phyloP scores from a whole-genome alignment of 2,329 filamentous ascomycete species.

The Eutypa lata region DNA sequence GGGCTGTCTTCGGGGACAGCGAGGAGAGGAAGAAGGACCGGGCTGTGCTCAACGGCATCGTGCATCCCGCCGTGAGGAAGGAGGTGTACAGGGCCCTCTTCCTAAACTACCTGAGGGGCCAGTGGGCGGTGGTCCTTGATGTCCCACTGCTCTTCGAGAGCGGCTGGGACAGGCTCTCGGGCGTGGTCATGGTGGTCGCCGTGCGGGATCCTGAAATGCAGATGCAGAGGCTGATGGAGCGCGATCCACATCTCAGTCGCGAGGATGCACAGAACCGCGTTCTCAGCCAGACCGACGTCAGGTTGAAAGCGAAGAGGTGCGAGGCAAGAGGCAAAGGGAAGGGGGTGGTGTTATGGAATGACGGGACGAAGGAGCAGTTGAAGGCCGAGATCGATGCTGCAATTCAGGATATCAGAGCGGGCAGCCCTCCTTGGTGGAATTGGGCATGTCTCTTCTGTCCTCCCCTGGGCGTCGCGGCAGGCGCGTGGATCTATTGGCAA shows the following conservation, averaged over 20 bases:
- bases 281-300: conserved; percentile 79
- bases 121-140: conserved; percentile 90
- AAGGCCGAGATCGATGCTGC: conserved; percentile 63
- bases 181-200: conserved; percentile 81
- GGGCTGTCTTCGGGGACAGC: conserved; percentile 79
- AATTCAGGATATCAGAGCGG: conserved; percentile 58
- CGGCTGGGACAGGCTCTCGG: conserved; percentile 80
- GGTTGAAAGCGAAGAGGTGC: conserved; percentile 75
- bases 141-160: conserved; percentile 90
- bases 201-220: conserved; percentile 78
- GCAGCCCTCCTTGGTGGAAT: conserved; percentile 82
- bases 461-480: conserved; percentile 67
- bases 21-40: conserved; percentile 70
- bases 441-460: conserved; percentile 67
- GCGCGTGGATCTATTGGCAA: conserved; percentile 68
- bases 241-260: conserved; percentile 75
- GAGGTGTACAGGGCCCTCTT: conserved; percentile 77
- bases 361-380: conserved; percentile 69
- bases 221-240: conserved; percentile 70
- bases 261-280: conserved; percentile 89
- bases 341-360: conserved; percentile 89
- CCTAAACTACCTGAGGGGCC: conserved; percentile 68
- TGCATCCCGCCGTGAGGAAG: conserved; percentile 83
- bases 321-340: conserved; percentile 60
- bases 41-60: conserved; percentile 78